Percentiles rank a stretch among this genome's conserved stretches.
phyloP scores from a whole-genome alignment of 106 monocot species.

The Dactylorhiza incarnata region DNA sequence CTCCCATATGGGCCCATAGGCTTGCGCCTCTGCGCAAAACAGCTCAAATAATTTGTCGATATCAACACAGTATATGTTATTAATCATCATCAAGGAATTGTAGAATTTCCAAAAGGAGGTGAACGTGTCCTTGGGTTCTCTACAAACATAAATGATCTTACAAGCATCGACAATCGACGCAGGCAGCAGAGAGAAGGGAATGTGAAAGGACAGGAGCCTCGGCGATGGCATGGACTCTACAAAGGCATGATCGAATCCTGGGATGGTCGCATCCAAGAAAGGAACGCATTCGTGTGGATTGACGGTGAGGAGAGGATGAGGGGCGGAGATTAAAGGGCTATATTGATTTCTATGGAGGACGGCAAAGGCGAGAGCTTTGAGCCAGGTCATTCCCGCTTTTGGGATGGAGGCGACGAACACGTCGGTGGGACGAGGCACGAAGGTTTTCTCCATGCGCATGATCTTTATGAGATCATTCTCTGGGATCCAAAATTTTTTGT shows the following conservation, averaged over 20 bases:
- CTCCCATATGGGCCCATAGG: slow-evolving; percentile 22
- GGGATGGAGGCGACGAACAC: slow-evolving; percentile 21
- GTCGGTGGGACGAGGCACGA: slow-evolving; percentile 21
- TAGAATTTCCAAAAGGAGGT: too few relatives aligned
- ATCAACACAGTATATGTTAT: not conserved
- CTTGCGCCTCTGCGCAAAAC: not conserved
- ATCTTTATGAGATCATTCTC: slow-evolving; percentile 2
- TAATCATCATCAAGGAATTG: not conserved
- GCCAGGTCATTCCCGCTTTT: slow-evolving; percentile 32
- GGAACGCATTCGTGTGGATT: too few relatives aligned
- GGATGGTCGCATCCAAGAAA: too few relatives aligned
- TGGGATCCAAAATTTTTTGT: too few relatives aligned
- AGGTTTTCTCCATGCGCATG: slow-evolving; percentile 11
- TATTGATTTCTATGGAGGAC: slow-evolving; percentile 4
- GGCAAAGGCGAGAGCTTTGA: slow-evolving; percentile 27
- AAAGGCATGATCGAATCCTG: too few relatives aligned
- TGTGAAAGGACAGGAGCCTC: slow-evolving; percentile 15
- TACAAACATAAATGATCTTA: too few relatives aligned
- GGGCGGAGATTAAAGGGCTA: slow-evolving; percentile 1
- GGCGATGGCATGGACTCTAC: too few relatives aligned
- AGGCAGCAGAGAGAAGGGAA: slow-evolving; percentile 23
- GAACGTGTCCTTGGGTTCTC: too few relatives aligned
- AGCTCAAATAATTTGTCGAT: slow-evolving; percentile 12
- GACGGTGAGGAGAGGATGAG: slow-evolving; percentile 12
- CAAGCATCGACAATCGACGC: slow-evolving; percentile 6